Conservation (phyloP, 129 eudicot genomes). For the Flaveria trinervia region DNA sequence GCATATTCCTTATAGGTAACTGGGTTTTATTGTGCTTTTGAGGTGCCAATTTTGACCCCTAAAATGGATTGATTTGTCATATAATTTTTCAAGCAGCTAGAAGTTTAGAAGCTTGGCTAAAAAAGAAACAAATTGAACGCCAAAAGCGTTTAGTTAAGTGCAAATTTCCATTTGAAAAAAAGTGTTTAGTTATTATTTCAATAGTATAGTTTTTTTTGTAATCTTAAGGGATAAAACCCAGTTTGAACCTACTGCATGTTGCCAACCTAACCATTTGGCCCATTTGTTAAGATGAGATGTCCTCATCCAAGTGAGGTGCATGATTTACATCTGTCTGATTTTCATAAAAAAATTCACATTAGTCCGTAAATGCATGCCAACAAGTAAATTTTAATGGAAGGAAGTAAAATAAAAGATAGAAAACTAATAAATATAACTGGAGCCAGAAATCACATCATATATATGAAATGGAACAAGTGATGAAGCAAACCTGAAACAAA, state of each 20-base stretch:
- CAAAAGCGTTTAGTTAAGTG: neutral
- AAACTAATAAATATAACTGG: neutral
- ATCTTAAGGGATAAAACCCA: neutral
- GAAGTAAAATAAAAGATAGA: neutral
- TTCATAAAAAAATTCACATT: neutral
- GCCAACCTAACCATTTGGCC: neutral
- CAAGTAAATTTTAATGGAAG: neutral
- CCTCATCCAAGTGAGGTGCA: neutral
- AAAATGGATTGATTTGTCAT: neutral
- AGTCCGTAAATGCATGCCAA: neutral
- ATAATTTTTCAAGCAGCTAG: neutral
- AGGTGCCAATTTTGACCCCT: slow-evolving; percentile 11
- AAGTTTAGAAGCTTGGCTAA: neutral
- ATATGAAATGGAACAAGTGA: neutral
- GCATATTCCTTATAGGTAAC: slow-evolving; percentile 95
- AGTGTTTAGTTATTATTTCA: too few relatives aligned
- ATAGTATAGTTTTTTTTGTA: neutral
- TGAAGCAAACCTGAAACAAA: neutral
- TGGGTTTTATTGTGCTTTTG: neutral
- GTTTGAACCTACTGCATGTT: neutral
- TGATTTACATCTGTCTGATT: neutral
- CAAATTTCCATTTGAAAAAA: neutral
- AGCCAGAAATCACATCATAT: neutral
- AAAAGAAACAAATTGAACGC: neutral
- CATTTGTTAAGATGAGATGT: neutral